phyloP scores from a whole-genome alignment of 2,329 filamentous ascomycete species.

The Phyllachora maydis region DNA sequence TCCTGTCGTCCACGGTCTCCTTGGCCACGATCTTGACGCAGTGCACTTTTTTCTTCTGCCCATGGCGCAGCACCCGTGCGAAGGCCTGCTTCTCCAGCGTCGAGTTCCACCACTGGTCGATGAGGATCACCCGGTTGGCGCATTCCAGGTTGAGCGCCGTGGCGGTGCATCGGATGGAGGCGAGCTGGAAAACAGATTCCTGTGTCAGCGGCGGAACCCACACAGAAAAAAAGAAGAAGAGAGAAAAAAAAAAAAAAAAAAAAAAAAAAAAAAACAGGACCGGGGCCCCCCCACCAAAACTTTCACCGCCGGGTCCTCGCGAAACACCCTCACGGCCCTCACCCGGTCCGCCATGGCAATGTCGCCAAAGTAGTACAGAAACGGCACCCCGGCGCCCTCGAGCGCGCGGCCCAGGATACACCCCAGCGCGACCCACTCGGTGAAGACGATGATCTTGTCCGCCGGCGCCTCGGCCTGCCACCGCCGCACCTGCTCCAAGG shows the following conservation, averaged over 20 bases:
- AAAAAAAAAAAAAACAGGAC: no score
- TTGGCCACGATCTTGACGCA: constrained; percentile 34
- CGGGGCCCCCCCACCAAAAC: constrained; percentile 13
- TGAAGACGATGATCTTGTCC: constrained; percentile 20
- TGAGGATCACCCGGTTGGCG: constrained; percentile 29
- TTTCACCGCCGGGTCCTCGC: constrained; percentile 2
- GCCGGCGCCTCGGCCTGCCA: constrained; percentile 11
- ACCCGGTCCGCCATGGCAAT: constrained; percentile 3
- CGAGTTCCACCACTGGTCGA: constrained; percentile 42
- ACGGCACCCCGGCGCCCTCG: constrained; percentile 8
- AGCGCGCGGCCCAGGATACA: constrained; percentile 16
- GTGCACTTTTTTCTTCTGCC: constrained; percentile 37
- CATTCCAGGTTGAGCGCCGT: constrained; percentile 17
- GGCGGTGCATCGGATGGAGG: constrained; percentile 13
- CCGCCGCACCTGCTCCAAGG: constrained; percentile 10
- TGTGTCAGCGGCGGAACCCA: constrained; percentile 1
- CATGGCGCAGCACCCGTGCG: constrained; percentile 39
- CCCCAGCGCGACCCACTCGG: constrained; percentile 11
- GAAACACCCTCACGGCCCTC: constrained; percentile 8
- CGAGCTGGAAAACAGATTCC: constrained; percentile 10
- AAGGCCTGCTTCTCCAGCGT: constrained; percentile 40
- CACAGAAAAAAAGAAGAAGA: no score
- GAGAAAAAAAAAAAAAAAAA: no score
- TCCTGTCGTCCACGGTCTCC: constrained; percentile 33
- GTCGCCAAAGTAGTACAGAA: constrained; percentile 16